Evolutionary conservation across 2,329 filamentous ascomycete genomes (phyloP).

Genomic region (Cordyceps javanica): DNA sequence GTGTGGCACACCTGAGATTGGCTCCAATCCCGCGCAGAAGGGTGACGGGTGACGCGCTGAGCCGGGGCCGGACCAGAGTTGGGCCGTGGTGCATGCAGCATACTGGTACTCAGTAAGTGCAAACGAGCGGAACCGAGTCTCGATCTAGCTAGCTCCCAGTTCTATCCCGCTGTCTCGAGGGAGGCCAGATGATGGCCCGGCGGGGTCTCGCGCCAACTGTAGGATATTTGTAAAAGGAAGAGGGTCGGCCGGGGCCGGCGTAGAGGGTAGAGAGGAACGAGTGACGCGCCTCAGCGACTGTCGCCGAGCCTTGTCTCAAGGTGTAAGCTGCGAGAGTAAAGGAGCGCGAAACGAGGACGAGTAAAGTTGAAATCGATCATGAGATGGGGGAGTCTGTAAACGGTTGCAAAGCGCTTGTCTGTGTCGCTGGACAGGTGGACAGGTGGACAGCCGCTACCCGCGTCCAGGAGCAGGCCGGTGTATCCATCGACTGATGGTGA

Average conservation of each 20-base stretch:
- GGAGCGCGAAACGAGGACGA: no score
- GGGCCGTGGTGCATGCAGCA: neutral
- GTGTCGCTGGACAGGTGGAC: neutral
- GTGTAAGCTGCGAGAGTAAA: no score
- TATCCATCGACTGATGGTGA: neutral
- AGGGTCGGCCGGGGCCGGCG: neutral
- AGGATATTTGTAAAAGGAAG: neutral
- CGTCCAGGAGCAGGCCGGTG: neutral
- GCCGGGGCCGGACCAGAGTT: neutral
- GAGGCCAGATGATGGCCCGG: no score
- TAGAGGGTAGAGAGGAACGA: neutral
- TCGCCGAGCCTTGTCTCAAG: neutral
- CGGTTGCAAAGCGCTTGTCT: neutral
- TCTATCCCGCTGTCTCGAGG: no score
- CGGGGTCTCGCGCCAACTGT: neutral
- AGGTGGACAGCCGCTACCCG: neutral
- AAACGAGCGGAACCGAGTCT: no score
- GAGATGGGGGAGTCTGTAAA: neutral
- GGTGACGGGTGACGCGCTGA: neutral
- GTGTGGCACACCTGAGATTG: slow-evolving; percentile 1
- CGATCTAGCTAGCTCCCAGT: no score
- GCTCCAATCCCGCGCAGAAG: neutral
- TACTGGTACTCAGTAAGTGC: no score
- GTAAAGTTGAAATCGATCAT: no score
- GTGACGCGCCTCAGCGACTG: neutral